Evolutionary conservation across 495 filamentous ascomycete genomes (phyloP).

Genomic region (Xylaria cubensis): DNA sequence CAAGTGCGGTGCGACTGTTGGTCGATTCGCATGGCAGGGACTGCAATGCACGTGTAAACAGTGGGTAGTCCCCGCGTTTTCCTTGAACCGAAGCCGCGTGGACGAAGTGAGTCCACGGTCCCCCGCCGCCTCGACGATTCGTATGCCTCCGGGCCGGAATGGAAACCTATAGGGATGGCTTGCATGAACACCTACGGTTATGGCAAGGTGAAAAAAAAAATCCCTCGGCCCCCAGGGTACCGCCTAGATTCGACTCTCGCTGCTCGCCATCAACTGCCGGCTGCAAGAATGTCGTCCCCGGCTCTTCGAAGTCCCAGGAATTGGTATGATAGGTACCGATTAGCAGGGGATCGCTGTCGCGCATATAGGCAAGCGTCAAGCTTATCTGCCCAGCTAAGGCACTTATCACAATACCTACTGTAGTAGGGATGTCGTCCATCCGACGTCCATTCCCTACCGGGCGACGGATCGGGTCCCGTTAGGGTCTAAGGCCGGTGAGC

Average conservation of each 20-base stretch:
- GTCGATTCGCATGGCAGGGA: constrained; percentile 95
- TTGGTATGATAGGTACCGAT: constrained; percentile 8
- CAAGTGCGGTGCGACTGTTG: constrained; percentile 80
- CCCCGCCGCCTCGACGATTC: constrained; percentile 33
- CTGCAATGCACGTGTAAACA: constrained; percentile 89
- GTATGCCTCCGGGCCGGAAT: constrained; percentile 38
- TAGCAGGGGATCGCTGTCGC: constrained; percentile 6
- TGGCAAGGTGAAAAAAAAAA: background rate
- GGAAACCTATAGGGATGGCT: constrained; percentile 32
- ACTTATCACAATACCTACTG: background rate
- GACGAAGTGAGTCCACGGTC: constrained; percentile 65
- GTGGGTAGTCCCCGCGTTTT: constrained; percentile 93
- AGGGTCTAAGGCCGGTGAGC: constrained; percentile 1
- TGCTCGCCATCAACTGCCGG: background rate
- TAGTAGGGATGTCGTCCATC: background rate
- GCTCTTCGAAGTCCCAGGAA: background rate
- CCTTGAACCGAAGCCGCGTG: constrained; percentile 77
- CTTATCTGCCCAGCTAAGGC: constrained; percentile 12
- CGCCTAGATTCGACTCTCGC: background rate
- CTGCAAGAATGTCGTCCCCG: background rate
- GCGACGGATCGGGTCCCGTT: constrained; percentile 10
- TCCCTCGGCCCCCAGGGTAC: background rate
- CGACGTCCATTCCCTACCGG: constrained; percentile 7
- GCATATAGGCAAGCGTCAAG: constrained; percentile 2
- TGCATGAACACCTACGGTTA: background rate